Evolutionary conservation across 257 asterid genomes (phyloP).

Genomic region (Solanum pimpinellifolium): DNA sequence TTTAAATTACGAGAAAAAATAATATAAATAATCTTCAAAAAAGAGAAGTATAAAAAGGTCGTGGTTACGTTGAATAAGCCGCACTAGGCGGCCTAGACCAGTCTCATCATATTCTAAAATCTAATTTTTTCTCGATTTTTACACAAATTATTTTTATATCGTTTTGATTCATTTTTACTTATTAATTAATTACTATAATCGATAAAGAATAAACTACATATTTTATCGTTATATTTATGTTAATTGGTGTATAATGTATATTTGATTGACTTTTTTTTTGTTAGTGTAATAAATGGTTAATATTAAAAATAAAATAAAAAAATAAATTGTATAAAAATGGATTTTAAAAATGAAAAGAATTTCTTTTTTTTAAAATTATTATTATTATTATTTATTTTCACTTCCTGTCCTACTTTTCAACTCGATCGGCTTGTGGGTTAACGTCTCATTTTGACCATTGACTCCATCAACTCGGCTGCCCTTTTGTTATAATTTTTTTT

Average conservation of each 20-base stretch:
- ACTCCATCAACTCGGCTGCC: not conserved
- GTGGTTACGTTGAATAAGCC: slow-evolving; percentile 11
- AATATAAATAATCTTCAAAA: too few species aligned
- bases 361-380: too few species aligned
- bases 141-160: not conserved
- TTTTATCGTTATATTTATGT: too few species aligned
- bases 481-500: not conserved
- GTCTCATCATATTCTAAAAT: not conserved
- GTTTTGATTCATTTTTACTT: not conserved
- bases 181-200: too few species aligned
- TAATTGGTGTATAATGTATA: too few species aligned
- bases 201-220: too few species aligned
- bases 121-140: not conserved
- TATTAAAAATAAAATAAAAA: too few species aligned
- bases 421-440: not conserved
- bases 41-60: not conserved
- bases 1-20: not conserved
- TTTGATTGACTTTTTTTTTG: too few species aligned
- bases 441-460: not conserved
- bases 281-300: too few species aligned
- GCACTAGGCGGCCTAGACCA: not conserved
- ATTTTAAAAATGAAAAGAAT: too few species aligned
- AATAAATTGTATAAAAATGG: too few species aligned
- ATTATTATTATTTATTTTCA: too few species aligned
- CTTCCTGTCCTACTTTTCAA: not conserved